These are phyloP conservation scores for Calonectria montana DNA, from an alignment of 2,329 filamentous ascomycete genomes.

Conservation along the genomic window DNA sequence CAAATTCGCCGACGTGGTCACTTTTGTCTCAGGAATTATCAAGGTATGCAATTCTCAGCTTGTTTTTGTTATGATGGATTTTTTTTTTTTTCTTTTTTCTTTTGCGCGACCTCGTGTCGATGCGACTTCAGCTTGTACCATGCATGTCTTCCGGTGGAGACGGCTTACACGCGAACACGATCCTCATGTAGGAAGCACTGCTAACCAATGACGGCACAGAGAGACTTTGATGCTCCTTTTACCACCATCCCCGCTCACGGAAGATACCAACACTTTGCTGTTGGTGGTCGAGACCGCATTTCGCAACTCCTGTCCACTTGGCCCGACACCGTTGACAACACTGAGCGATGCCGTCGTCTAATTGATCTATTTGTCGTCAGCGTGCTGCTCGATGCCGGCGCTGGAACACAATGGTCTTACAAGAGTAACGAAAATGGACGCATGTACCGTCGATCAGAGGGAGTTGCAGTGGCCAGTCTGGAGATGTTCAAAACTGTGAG, in stretches of 20 bases:
- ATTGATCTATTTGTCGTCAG: conserved; percentile 84
- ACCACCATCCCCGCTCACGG: conserved; percentile 84
- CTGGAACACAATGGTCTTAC: conserved; percentile 91
- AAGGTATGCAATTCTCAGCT: conserved; percentile 70
- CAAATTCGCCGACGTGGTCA: conserved; percentile 86
- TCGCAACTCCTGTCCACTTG: conserved; percentile 78
- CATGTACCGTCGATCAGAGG: conserved; percentile 86
- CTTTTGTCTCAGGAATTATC: conserved; percentile 92
- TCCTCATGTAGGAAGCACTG: neutral
- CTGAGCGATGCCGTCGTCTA: conserved; percentile 79
- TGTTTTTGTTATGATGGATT: neutral
- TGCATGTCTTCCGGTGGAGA: neutral
- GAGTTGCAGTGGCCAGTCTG: conserved; percentile 78
- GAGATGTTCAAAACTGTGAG: conserved; percentile 90
- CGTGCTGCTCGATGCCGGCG: conserved; percentile 87
- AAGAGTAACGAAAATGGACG: conserved; percentile 90
- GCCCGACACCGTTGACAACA: conserved; percentile 74
- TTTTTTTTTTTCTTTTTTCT: neutral
- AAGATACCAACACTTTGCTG: conserved; percentile 84
- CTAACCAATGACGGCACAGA: conserved; percentile 46
- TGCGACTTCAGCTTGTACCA: neutral
- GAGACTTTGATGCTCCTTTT: conserved; percentile 68
- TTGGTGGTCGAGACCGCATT: conserved; percentile 81
- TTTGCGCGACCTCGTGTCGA: neutral
- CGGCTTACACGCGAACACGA: neutral